Base-by-base conservation (phyloP, 2,329 filamentous ascomycete species). In the Graphilbum sp. region DNA sequence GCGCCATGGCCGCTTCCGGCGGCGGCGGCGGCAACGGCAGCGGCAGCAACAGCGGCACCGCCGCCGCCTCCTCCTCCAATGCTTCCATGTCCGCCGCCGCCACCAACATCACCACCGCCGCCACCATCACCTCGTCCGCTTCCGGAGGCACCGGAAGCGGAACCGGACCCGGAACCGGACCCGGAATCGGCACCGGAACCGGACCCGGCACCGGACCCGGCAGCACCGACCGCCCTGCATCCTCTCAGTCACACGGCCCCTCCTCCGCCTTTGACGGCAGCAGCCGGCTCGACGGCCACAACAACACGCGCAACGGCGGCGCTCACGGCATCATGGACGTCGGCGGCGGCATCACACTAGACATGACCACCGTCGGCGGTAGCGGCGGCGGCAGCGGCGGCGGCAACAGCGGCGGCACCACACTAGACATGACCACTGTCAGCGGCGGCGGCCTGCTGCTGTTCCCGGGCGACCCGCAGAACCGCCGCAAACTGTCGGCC, bases 401-500 rank as follows among this genome's bases (percentile, higher is more conserved):
- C 12, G 9, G 9, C 25, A 23, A 18, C 37, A 25, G 25, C 13
- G n/a, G 5, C n/a, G 29, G 33, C 17, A 37, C 38, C 17, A 44
- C 36, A 13, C 41, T 45, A 17, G 43, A 43, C 36, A 39, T 36
- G 9, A 43, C 43, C 6, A 18, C 32, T 30, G 35, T 40, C n/a
- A 29, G 37, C 23, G 37, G 36, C 24, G 43, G 38, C 27, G 43
- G 43, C 5, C 32, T 45, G 7, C 30, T 43, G 19, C n/a, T n/a
- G n/a, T 43, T 39, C 19, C 32, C 30, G n/a, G 2, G 13, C 8
- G 39, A 39, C 18, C 13, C 25, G 16, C 35, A 37, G 7, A 41
- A 46, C 3, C 68, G 65, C 47, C 58, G 62, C 19, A 75, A 77
- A 47, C 61, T 67, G 32, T 74, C 74, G 2, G 58, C 64, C 0